Percentiles rank a stretch among this genome's conserved stretches.
Conservation (phyloP, 2,329 filamentous ascomycete genomes). For the Rachicladosporium sp. region DNA sequence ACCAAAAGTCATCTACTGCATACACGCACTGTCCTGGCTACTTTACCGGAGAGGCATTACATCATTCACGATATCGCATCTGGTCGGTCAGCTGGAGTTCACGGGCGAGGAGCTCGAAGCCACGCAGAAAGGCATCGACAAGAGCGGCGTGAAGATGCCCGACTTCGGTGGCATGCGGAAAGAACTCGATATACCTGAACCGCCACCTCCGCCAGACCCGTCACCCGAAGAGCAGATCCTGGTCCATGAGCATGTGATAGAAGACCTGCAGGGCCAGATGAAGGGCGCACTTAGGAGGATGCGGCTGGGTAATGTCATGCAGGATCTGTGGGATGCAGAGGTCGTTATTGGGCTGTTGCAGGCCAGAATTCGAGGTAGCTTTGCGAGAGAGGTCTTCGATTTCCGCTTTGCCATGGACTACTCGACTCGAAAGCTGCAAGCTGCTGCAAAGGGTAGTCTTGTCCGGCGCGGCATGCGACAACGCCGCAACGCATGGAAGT, state of each 20-base stretch:
- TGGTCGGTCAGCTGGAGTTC: slow-evolving; percentile 92
- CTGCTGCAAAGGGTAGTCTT: slow-evolving; percentile 63
- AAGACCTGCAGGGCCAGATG: slow-evolving; percentile 77
- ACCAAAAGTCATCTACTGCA: slow-evolving; percentile 75
- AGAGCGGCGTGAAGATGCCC: slow-evolving; percentile 88
- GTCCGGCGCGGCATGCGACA: slow-evolving; percentile 51
- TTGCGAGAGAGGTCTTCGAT: slow-evolving; percentile 66
- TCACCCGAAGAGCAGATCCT: slow-evolving; percentile 77
- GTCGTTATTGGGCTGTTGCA: slow-evolving; percentile 69
- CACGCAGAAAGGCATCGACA: slow-evolving; percentile 93
- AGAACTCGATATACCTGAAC: slow-evolving; percentile 78
- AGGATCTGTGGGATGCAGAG: slow-evolving; percentile 78
- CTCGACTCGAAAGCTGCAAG: slow-evolving; percentile 72
- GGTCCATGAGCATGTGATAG: slow-evolving; percentile 59
- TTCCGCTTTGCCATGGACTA: slow-evolving; percentile 73
- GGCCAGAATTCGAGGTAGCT: slow-evolving; percentile 75
- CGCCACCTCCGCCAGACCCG: slow-evolving; percentile 59
- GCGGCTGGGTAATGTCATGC: slow-evolving; percentile 70
- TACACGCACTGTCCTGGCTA: slow-evolving; percentile 95
- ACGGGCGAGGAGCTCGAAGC: slow-evolving; percentile 95
- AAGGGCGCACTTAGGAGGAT: slow-evolving; percentile 70
- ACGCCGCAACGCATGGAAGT: slow-evolving; percentile 56
- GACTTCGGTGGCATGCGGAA: slow-evolving; percentile 96
- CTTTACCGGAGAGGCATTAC: slow-evolving; percentile 89
- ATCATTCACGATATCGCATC: slow-evolving; percentile 88